Evolutionary conservation across 179 eudicot genomes (phyloP).

Genomic region (Amaranthus tricolor): DNA sequence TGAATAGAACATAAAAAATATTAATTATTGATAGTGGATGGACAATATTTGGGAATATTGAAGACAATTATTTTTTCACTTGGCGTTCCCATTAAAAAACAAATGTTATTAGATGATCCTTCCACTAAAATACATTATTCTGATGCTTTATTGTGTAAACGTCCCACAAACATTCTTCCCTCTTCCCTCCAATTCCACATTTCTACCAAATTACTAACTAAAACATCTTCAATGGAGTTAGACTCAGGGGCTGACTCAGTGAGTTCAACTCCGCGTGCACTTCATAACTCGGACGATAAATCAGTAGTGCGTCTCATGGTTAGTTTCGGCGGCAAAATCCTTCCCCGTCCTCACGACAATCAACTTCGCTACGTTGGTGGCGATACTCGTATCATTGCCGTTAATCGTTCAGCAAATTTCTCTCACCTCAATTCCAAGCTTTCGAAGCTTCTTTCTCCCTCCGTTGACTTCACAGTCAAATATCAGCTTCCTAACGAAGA

Average conservation of each 20-base stretch:
- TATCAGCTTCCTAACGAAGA: conserved; percentile 93
- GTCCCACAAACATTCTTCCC: conserved; percentile 13
- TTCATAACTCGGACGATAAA: conserved; percentile 21
- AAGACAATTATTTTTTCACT: no score
- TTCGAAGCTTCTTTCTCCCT: conserved; percentile 34
- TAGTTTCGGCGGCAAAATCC: conserved; percentile 87
- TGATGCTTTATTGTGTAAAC: conserved; percentile 14
- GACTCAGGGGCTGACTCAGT: conserved; percentile 59
- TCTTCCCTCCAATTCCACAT: conserved; percentile 4
- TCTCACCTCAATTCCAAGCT: conserved; percentile 28
- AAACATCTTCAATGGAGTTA: conserved; percentile 27
- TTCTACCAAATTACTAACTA: no score
- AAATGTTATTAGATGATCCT: background rate
- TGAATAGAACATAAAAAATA: no score
- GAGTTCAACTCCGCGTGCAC: conserved; percentile 54
- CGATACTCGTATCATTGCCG: conserved; percentile 77
- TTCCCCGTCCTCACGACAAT: conserved; percentile 89
- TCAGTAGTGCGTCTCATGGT: conserved; percentile 74
- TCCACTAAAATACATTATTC: background rate
- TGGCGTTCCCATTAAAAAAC: no score
- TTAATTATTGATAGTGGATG: no score
- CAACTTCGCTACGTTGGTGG: conserved; percentile 97
- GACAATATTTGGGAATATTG: no score
- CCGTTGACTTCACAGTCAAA: conserved; percentile 50
- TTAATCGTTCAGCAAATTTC: conserved; percentile 42